phyloP scores from a whole-genome alignment of 306 rosid species.

The Geum urbanum region DNA sequence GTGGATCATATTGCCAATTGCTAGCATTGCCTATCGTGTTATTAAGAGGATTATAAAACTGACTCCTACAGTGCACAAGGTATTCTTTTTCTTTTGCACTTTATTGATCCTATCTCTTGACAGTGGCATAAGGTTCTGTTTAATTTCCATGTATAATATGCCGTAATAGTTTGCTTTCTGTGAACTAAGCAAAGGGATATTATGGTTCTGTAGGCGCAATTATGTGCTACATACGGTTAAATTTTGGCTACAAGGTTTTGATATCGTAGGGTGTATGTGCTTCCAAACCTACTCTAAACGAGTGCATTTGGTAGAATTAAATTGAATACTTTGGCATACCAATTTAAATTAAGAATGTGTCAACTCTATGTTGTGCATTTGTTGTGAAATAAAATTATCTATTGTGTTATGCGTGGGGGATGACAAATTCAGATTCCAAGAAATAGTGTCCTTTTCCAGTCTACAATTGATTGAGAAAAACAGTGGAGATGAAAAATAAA shows the following conservation, averaged over 20 bases:
- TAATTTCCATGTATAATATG: not conserved
- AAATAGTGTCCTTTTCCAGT: not conserved
- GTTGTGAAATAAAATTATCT: not conserved
- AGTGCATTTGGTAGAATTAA: not conserved
- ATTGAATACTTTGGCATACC: not conserved
- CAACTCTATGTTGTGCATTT: not conserved
- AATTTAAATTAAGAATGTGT: not conserved
- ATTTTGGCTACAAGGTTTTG: not conserved
- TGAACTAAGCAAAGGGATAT: not conserved
- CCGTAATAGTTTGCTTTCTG: not conserved
- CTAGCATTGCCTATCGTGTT: conserved; percentile 57
- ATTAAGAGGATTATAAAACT: conserved; percentile 81
- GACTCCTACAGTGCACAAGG: conserved; percentile 76
- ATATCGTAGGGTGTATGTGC: not conserved
- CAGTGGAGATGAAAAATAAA: too few species aligned
- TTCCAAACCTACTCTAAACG: not conserved
- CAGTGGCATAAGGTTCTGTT: not conserved
- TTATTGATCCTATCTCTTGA: not conserved
- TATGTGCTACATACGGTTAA: not conserved
- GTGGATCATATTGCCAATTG: conserved; percentile 75
- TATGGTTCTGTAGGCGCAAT: not conserved
- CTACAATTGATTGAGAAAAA: not conserved
- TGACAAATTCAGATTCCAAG: not conserved
- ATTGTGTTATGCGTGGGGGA: not conserved
- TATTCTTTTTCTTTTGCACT: conserved; percentile 23